phyloP scores from a whole-genome alignment of 495 filamentous ascomycete species.

The Podospora comata region DNA sequence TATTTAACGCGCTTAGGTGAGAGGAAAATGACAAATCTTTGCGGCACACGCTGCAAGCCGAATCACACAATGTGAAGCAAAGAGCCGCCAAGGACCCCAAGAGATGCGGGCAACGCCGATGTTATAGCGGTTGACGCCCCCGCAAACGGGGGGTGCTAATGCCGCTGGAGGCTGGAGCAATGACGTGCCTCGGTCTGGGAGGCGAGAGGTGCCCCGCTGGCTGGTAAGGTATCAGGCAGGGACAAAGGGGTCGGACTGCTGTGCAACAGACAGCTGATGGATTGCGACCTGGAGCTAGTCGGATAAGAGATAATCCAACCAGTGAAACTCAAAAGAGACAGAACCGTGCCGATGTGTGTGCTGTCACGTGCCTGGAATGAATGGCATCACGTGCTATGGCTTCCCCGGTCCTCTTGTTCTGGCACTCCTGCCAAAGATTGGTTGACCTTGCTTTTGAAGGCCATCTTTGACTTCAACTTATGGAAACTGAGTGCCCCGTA shows the following conservation, averaged over 20 bases:
- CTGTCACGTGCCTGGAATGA: too few species aligned
- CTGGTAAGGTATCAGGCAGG: background rate
- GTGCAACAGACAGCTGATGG: too few species aligned
- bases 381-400: too few species aligned
- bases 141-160: constrained; percentile 3
- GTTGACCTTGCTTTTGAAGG: too few species aligned
- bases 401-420: too few species aligned
- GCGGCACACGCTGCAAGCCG: constrained; percentile 1
- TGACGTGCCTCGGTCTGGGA: constrained; percentile 19
- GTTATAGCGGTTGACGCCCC: background rate
- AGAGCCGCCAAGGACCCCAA: background rate
- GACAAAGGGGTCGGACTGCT: background rate
- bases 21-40: constrained; percentile 5
- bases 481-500: background rate
- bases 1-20: background rate
- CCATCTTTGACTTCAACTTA: too few species aligned
- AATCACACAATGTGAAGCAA: background rate
- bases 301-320: too few species aligned
- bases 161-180: background rate
- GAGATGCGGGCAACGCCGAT: background rate
- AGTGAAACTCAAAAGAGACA: too few species aligned
- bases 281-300: too few species aligned
- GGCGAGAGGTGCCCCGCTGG: background rate
- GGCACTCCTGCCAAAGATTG: too few species aligned
- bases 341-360: too few species aligned